These are phyloP conservation scores for Bimuria novae-zelandiae DNA, from an alignment of 2,329 filamentous ascomycete species.

Conservation along the genomic window DNA sequence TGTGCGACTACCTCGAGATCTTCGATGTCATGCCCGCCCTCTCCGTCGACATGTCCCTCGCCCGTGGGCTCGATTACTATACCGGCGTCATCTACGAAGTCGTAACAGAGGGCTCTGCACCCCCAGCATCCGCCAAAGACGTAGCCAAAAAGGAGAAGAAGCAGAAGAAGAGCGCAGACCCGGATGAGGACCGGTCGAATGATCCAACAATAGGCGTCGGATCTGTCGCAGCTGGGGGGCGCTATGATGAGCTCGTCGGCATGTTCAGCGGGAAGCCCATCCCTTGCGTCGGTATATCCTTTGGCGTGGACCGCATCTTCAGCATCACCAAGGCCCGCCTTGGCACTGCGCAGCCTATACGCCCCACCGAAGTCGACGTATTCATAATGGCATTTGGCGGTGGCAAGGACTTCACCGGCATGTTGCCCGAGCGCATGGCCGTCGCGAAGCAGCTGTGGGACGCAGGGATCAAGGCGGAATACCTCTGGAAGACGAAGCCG, in stretches of 20 bases:
- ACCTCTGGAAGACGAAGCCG: conserved; percentile 86
- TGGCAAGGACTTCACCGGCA: conserved; percentile 79
- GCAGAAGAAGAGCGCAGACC: conserved; percentile 29
- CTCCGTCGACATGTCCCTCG: conserved; percentile 88
- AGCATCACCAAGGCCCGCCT: conserved; percentile 83
- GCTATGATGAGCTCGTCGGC: conserved; percentile 90
- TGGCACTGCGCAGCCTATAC: conserved; percentile 60
- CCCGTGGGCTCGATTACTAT: conserved; percentile 90
- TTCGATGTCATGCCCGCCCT: conserved; percentile 74
- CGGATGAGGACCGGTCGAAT: conserved; percentile 71
- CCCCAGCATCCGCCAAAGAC: conserved; percentile 46
- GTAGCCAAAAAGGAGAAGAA: conserved; percentile 50
- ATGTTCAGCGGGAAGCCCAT: conserved; percentile 93
- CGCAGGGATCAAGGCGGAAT: conserved; percentile 89
- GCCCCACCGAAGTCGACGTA: conserved; percentile 80
- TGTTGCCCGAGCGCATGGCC: conserved; percentile 82
- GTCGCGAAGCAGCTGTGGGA: conserved; percentile 80
- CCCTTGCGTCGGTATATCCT: conserved; percentile 89
- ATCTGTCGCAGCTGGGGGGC: conserved; percentile 84
- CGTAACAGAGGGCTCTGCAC: conserved; percentile 76
- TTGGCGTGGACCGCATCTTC: conserved; percentile 95
- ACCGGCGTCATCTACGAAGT: conserved; percentile 91
- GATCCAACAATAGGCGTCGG: conserved; percentile 84
- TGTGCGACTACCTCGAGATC: conserved; percentile 81
- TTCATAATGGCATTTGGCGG: conserved; percentile 95